Evolutionary conservation across 371 early-diverging fungal species (phyloP).

Genomic region (Lichtheimia ramosa): DNA sequence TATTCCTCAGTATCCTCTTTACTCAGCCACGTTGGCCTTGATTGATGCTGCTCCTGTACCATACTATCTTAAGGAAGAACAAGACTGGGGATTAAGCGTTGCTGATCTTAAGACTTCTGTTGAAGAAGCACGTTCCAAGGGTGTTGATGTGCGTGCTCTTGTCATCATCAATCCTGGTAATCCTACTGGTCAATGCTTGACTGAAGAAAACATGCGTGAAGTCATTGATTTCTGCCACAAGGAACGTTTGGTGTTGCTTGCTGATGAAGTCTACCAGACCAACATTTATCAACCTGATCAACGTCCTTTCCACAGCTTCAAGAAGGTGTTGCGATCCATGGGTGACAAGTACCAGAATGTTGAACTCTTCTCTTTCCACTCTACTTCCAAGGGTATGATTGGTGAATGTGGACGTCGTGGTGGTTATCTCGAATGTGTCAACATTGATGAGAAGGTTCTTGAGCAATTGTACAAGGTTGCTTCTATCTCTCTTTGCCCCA

Average conservation of each 20-base stretch:
- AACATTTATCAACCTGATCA: slow-evolving; percentile 82
- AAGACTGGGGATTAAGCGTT: slow-evolving; percentile 80
- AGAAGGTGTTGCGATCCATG: slow-evolving; percentile 71
- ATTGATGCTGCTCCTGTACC: slow-evolving; percentile 84
- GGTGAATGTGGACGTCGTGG: slow-evolving; percentile 99
- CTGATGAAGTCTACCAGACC: slow-evolving; percentile 98
- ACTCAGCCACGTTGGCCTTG: slow-evolving; percentile 92
- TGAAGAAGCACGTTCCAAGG: slow-evolving; percentile 65
- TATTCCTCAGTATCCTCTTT: slow-evolving; percentile 98
- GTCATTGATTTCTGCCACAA: slow-evolving; percentile 85
- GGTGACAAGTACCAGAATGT: slow-evolving; percentile 57
- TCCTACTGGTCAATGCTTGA: slow-evolving; percentile 93
- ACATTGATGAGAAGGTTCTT: slow-evolving; percentile 72
- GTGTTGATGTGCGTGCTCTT: slow-evolving; percentile 88
- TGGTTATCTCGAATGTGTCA: slow-evolving; percentile 95
- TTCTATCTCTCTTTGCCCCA: slow-evolving; percentile 91
- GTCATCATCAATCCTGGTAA: slow-evolving; percentile 98
- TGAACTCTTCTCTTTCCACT: slow-evolving; percentile 96
- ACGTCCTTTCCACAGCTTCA: slow-evolving; percentile 94
- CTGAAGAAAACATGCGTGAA: slow-evolving; percentile 80
- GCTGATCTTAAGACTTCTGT: slow-evolving; percentile 65
- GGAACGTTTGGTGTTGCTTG: slow-evolving; percentile 83
- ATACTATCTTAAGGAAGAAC: slow-evolving; percentile 87
- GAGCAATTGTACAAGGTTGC: slow-evolving; percentile 93
- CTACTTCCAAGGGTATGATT: slow-evolving; percentile 96